Base-by-base conservation (phyloP, 129 eudicot species). In the Flaveria robusta region DNA sequence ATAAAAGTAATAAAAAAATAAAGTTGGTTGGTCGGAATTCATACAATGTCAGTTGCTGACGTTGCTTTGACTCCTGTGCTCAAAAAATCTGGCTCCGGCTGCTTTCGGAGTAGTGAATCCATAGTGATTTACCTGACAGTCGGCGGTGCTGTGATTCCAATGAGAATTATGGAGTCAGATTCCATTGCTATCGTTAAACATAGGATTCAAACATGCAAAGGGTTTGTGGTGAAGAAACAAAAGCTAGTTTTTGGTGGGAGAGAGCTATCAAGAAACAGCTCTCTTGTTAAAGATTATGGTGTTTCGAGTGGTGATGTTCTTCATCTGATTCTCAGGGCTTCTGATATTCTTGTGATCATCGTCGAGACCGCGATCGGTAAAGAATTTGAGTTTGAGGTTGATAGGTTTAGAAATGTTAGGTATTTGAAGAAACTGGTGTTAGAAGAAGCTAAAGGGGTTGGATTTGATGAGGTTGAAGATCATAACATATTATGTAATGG, bases 121-220 rank as follows among this genome's bases (percentile, higher is more conserved):
- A 88, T 86, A 18, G 75, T 76, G 68, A 86, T 90, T 67, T 90
- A 84, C 81, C 54, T 86, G 37, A 86, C 87, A 58, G 84, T 86
- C 9, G 86, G 83, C 45, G 89, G 91, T 77, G 86, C 86, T 43
- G 75, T 87, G 75, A 87, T 83, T 66, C 96, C 92, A 18, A 79
- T 87, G 85, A 75, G 88, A 31, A 83, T 88, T 18, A 81, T 88
- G 91, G 93, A 90, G 69, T 88, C 96, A 14, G 96, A 90, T 84
- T 88, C 93, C 46, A 84, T 90, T 63, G 93, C 82, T 20, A 70
- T 84, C 3, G 89, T 90, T 58, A 88, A 90, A 70, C 91, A 86
- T 5, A 86, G 87, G 89, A 82, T 90, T 62, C 93, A 90, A 75
- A 84, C 83, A 29, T 84, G 87, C 75, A 86, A 84, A 75, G 96